Evolutionary conservation across 2,329 filamentous ascomycete species (phyloP).

Genomic region (Sordariomycetes sp.): DNA sequence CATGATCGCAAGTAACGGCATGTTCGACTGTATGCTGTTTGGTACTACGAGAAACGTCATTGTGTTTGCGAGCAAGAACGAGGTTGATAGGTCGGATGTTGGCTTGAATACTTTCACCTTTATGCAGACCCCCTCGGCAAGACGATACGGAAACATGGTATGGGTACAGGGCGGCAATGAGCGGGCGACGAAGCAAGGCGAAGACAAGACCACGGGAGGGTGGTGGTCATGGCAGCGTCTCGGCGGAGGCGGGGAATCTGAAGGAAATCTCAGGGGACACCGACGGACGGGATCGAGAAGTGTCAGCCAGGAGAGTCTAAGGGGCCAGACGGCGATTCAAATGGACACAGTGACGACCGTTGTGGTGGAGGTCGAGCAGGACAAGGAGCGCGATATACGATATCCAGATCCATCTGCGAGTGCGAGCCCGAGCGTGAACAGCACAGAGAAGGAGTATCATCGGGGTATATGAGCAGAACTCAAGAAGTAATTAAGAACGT

Average conservation of each 20-base stretch:
- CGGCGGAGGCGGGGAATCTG: not conserved
- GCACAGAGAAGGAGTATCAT: conserved; percentile 15
- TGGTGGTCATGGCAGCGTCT: conserved; percentile 5
- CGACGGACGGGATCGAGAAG: conserved; percentile 5
- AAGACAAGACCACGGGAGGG: conserved; percentile 1
- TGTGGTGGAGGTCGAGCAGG: conserved; percentile 26
- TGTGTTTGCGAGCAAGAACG: conserved; percentile 30
- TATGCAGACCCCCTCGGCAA: conserved; percentile 27
- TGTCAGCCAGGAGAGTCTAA: conserved; percentile 22
- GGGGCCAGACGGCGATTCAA: conserved; percentile 29
- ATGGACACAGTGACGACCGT: conserved; percentile 33
- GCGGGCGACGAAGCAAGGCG: too few relatives aligned
- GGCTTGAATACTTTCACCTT: conserved; percentile 44
- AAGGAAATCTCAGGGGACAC: not conserved
- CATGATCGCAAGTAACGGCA: conserved; percentile 48
- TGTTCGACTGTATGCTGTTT: conserved; percentile 45
- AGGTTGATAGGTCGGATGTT: conserved; percentile 30
- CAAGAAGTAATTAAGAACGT: not conserved
- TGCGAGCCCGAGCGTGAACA: conserved; percentile 15
- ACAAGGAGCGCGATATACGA: conserved; percentile 13
- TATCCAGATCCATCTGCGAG: conserved; percentile 14
- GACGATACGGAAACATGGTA: conserved; percentile 31
- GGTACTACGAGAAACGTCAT: conserved; percentile 42
- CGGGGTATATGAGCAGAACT: not conserved
- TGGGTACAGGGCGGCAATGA: conserved; percentile 20